Percentiles rank a stretch among this genome's conserved stretches.
Evolutionary conservation across 352 stramenopile species (phyloP).

Genomic region (Lagenidium giganteum): DNA sequence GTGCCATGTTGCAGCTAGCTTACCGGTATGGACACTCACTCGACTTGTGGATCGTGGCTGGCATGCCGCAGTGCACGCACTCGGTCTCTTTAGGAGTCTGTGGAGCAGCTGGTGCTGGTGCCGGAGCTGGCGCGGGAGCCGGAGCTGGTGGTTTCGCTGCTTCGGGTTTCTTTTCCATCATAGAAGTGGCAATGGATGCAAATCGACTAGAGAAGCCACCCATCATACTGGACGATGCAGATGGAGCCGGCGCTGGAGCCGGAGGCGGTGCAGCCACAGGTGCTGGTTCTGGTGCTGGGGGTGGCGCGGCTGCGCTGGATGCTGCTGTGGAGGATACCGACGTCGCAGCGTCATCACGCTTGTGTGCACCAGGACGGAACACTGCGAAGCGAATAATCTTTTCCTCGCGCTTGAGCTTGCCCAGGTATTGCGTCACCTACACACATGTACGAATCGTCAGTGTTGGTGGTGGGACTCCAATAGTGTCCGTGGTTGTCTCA

Average conservation of each 20-base stretch:
- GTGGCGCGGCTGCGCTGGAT: background rate
- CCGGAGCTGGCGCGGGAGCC: conserved; percentile 8
- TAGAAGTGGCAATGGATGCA: conserved; percentile 40
- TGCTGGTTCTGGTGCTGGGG: too few species aligned
- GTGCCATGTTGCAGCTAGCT: conserved; percentile 9
- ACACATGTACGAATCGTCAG: too few species aligned
- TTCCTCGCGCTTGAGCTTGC: conserved; percentile 68
- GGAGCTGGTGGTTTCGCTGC: conserved; percentile 5
- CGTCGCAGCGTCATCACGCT: conserved; percentile 17
- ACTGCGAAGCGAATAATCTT: conserved; percentile 79
- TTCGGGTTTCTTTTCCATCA: conserved; percentile 44
- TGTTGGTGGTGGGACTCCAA: too few species aligned
- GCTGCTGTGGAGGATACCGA: conserved; percentile 2
- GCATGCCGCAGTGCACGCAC: conserved; percentile 42
- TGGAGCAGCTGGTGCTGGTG: conserved; percentile 19
- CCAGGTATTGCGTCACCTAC: conserved; percentile 59
- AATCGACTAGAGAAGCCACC: conserved; percentile 51
- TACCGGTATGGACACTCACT: conserved; percentile 49
- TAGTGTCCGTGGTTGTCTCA: too few species aligned
- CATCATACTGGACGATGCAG: conserved; percentile 1
- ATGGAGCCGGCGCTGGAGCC: conserved; percentile 16
- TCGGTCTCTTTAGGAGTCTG: conserved; percentile 26
- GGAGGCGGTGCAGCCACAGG: conserved; percentile 27
- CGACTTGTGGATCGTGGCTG: conserved; percentile 32
- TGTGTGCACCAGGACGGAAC: conserved; percentile 51